Evolutionary conservation across 2,329 filamentous ascomycete species (phyloP).

Genomic region (Hypoxylon sp.): DNA sequence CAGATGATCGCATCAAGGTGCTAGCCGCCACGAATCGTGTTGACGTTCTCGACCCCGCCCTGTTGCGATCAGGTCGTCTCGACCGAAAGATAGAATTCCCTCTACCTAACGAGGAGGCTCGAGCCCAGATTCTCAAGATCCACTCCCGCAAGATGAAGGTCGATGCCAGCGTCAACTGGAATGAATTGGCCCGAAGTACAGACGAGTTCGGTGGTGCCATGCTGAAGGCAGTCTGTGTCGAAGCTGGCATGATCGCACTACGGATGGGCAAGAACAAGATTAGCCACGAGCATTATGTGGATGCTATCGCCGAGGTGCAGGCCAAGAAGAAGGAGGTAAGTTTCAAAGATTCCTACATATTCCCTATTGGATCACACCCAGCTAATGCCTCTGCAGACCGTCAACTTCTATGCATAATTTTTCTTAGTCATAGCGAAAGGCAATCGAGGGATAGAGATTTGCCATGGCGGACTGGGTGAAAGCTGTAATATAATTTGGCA

Average conservation of each 20-base stretch:
- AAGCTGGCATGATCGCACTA: slow-evolving; percentile 98
- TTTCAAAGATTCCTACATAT: slow-evolving; percentile 35
- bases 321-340: slow-evolving; percentile 91
- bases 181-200: slow-evolving; percentile 92
- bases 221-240: slow-evolving; percentile 97
- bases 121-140: slow-evolving; percentile 96
- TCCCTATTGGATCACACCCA: background rate
- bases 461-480: slow-evolving; percentile 35
- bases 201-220: slow-evolving; percentile 98
- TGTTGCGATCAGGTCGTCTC: slow-evolving; percentile 89
- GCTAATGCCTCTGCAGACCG: slow-evolving; percentile 55
- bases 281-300: slow-evolving; percentile 97
- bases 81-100: slow-evolving; percentile 99
- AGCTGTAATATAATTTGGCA: slow-evolving; percentile 41
- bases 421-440: slow-evolving; percentile 15
- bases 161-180: slow-evolving; percentile 92
- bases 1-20: slow-evolving; percentile 96
- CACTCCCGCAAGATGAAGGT: slow-evolving; percentile 99
- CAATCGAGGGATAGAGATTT: slow-evolving; percentile 34
- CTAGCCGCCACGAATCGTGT: slow-evolving; percentile 94
- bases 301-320: slow-evolving; percentile 96
- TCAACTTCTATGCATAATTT: slow-evolving; percentile 57
- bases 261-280: slow-evolving; percentile 96
- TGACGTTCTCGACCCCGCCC: slow-evolving; percentile 89
- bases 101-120: slow-evolving; percentile 94